Evolutionary conservation across 1,284 basidiomycete genomes (phyloP).

Genomic region (Cystobasidium pallidum): DNA sequence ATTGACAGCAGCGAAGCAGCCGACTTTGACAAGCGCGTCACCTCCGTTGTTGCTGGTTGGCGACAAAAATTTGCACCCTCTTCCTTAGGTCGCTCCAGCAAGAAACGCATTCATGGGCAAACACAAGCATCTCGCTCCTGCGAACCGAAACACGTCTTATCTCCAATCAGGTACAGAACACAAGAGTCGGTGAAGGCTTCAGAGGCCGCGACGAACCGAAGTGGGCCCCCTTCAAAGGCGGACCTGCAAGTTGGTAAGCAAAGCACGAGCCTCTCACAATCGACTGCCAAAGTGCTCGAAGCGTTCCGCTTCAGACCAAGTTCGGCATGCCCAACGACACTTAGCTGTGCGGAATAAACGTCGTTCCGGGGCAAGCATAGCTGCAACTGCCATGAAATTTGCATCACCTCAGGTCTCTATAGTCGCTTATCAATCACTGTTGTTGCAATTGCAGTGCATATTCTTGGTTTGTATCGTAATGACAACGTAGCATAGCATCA

Average conservation of each 20-base stretch:
- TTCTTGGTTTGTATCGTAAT: background rate
- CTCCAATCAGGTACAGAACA: background rate
- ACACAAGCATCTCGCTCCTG: background rate
- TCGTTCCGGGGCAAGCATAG: background rate
- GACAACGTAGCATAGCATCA: no score
- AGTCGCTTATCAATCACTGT: background rate
- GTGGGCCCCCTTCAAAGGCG: background rate
- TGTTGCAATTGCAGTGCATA: background rate
- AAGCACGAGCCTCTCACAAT: background rate
- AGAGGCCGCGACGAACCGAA: background rate
- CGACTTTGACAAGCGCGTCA: slow-evolving; percentile 23
- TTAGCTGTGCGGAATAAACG: background rate
- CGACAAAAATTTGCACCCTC: slow-evolving; percentile 28
- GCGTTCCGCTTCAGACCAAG: slow-evolving; percentile 10
- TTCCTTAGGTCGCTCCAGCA: background rate
- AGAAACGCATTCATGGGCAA: background rate
- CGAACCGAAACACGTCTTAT: background rate
- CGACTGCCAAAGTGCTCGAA: background rate
- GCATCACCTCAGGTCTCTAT: background rate
- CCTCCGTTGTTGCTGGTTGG: slow-evolving; percentile 26
- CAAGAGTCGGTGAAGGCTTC: slow-evolving; percentile 1
- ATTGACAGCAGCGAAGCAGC: background rate
- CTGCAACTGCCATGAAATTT: no score
- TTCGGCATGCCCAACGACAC: background rate
- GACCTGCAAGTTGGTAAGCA: background rate